phyloP scores from a whole-genome alignment of 2,329 filamentous ascomycete species.

The Aspergillus sp. region DNA sequence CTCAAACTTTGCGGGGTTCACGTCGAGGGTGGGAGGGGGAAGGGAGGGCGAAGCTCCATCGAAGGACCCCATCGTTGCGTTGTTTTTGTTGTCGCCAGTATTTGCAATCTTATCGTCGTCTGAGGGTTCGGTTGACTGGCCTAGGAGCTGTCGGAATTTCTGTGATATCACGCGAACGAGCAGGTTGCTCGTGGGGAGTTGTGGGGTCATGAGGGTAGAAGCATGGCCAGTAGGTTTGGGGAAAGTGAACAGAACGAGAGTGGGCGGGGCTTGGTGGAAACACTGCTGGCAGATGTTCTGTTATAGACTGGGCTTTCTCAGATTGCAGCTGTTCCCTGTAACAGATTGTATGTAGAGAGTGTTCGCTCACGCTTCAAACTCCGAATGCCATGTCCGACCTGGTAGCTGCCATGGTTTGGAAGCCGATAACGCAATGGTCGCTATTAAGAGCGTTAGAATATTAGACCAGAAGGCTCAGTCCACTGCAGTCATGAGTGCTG shows the following conservation, averaged over 20 bases:
- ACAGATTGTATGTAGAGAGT: no score
- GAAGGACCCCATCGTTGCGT: background rate
- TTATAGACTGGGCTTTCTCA: no score
- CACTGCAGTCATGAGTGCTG: background rate
- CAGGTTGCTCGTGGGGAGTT: background rate
- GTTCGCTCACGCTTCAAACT: no score
- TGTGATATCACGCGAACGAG: background rate
- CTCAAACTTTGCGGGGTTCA: conserved; percentile 21
- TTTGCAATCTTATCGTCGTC: background rate
- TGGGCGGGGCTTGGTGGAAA: background rate
- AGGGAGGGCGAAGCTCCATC: conserved; percentile 12
- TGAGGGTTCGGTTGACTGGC: background rate
- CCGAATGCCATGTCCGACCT: no score
- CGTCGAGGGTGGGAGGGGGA: conserved; percentile 17
- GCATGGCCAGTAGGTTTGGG: background rate
- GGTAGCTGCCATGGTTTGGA: no score
- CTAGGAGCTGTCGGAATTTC: background rate
- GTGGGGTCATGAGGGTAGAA: background rate
- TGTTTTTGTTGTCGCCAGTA: background rate
- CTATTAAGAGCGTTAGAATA: no score
- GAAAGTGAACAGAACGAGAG: background rate
- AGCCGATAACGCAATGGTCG: no score
- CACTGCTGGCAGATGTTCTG: no score
- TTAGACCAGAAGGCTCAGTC: no score
- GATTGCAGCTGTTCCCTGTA: no score